Conservation (phyloP, 1,284 basidiomycete genomes). For the Ustilago loliicola region DNA sequence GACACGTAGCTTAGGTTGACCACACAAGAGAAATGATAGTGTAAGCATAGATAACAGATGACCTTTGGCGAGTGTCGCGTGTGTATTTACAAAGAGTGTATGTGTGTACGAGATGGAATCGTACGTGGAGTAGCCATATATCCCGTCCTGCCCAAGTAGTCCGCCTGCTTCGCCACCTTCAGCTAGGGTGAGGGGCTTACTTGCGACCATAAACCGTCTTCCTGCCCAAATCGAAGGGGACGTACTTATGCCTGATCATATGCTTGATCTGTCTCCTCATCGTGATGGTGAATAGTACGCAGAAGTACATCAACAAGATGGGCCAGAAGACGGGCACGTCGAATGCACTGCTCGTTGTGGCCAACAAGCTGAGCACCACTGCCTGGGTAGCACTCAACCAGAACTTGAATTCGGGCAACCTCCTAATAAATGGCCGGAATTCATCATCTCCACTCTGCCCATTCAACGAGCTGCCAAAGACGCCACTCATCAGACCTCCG, state of each 20-base stretch:
- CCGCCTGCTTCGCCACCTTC: too few species aligned
- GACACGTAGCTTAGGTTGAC: background rate
- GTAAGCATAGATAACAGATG: background rate
- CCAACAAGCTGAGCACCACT: conserved; percentile 80
- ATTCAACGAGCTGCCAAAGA: conserved; percentile 73
- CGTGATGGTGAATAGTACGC: conserved; percentile 71
- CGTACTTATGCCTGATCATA: conserved; percentile 94
- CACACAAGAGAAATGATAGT: background rate
- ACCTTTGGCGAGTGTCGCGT: background rate
- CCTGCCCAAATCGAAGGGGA: conserved; percentile 90
- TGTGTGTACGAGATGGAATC: conserved; percentile 5
- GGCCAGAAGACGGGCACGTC: conserved; percentile 99
- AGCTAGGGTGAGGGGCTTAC: conserved; percentile 24
- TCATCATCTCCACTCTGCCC: conserved; percentile 59
- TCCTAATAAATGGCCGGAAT: conserved; percentile 85
- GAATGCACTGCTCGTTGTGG: conserved; percentile 73
- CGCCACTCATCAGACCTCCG: conserved; percentile 66
- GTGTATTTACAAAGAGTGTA: conserved; percentile 1
- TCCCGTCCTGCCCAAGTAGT: background rate
- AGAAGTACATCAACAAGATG: conserved; percentile 86
- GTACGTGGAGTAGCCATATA: background rate
- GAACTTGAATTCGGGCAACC: conserved; percentile 92
- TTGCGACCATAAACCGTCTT: conserved; percentile 73
- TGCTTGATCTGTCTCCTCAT: conserved; percentile 75
- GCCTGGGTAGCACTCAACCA: conserved; percentile 94